These are phyloP conservation scores for Croton laevigatus DNA, from an alignment of 441 rosid species.

Conservation along the genomic window DNA sequence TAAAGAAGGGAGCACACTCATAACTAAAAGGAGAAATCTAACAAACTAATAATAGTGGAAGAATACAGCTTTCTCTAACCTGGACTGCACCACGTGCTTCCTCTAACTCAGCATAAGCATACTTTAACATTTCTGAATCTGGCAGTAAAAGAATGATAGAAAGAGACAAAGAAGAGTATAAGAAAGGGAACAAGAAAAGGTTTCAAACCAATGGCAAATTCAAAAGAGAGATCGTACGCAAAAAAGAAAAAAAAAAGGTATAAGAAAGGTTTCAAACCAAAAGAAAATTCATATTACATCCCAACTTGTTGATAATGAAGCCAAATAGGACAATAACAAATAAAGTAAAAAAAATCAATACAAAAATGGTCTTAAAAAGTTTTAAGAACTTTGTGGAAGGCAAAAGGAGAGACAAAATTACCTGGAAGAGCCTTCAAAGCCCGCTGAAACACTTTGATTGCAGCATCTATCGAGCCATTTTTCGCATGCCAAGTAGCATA, in stretches of 20 bases:
- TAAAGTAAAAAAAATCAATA: background rate
- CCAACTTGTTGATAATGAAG: background rate
- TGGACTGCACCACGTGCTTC: conserved; percentile 89
- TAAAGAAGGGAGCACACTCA: conserved; percentile 27
- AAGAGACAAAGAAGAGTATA: background rate
- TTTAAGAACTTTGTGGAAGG: conserved; percentile 3
- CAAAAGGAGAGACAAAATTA: conserved; percentile 28
- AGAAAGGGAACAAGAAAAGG: conserved; percentile 6
- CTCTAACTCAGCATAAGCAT: conserved; percentile 95
- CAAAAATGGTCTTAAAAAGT: background rate
- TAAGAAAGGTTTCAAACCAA: background rate
- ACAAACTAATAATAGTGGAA: background rate
- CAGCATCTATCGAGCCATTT: conserved; percentile 82
- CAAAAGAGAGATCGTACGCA: too few relatives aligned
- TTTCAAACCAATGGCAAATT: background rate
- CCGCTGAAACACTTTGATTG: conserved; percentile 90
- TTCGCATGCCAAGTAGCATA: conserved; percentile 94
- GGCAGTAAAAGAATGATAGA: conserved; percentile 8
- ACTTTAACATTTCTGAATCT: conserved; percentile 88
- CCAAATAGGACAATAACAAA: background rate
- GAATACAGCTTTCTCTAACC: conserved; percentile 33
- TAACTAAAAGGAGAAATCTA: conserved; percentile 16
- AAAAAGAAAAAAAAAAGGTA: too few relatives aligned
- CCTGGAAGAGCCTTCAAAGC: conserved; percentile 96
- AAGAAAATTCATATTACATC: background rate